Percentiles rank a stretch among this genome's conserved stretches.
Evolutionary conservation across 2,329 filamentous ascomycete genomes (phyloP).

Genomic region (Zarea fungicola): DNA sequence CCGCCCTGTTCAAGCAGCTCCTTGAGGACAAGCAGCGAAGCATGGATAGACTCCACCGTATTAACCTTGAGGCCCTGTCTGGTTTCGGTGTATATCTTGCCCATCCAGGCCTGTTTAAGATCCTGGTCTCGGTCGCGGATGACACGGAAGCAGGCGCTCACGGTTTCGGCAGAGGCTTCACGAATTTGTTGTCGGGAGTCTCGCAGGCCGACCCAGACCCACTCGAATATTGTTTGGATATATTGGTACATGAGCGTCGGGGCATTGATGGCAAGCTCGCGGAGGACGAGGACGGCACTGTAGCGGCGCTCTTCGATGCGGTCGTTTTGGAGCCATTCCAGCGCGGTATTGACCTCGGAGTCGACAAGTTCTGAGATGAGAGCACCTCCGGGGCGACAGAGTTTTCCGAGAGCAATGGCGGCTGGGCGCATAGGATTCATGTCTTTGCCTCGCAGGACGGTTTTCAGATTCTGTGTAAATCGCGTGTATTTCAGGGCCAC

Average conservation of each 20-base stretch:
- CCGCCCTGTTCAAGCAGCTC: slow-evolving; percentile 90
- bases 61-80: slow-evolving; percentile 72
- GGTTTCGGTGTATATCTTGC: slow-evolving; percentile 83
- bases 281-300: slow-evolving; percentile 83
- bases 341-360: slow-evolving; percentile 89
- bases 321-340: slow-evolving; percentile 96
- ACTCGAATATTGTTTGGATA: slow-evolving; percentile 89
- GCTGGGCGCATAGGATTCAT: slow-evolving; percentile 86
- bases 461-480: slow-evolving; percentile 86
- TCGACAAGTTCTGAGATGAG: slow-evolving; percentile 94
- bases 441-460: slow-evolving; percentile 84
- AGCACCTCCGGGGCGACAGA: slow-evolving; percentile 88
- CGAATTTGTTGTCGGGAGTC: slow-evolving; percentile 89
- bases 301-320: slow-evolving; percentile 90
- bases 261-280: slow-evolving; percentile 86
- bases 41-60: slow-evolving; percentile 84
- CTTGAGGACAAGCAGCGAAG: slow-evolving; percentile 87
- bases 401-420: slow-evolving; percentile 79
- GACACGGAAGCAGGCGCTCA: slow-evolving; percentile 93
- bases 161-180: slow-evolving; percentile 84
- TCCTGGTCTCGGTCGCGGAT: slow-evolving; percentile 87
- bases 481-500: slow-evolving; percentile 88
- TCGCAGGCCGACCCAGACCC: slow-evolving; percentile 90
- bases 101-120: slow-evolving; percentile 83
- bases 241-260: slow-evolving; percentile 94